Percentiles rank a stretch among this genome's conserved stretches.
Conservation (phyloP, 2,329 filamentous ascomycete species). For the Monosporascus sp. region DNA sequence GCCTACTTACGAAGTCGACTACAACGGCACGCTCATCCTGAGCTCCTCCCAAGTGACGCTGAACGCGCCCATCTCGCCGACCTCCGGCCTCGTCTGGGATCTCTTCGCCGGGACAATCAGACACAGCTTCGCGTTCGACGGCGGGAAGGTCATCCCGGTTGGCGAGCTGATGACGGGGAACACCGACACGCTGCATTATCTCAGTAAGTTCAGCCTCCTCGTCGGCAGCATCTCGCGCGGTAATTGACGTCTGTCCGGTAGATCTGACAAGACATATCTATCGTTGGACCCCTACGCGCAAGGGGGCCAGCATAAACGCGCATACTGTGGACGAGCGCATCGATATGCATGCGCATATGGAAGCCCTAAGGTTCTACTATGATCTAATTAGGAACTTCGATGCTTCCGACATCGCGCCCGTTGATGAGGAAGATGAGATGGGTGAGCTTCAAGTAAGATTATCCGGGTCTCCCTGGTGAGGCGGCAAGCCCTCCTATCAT, state of each 20-base stretch:
- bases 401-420: constrained; percentile 14
- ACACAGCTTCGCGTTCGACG: constrained; percentile 29
- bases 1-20: constrained; percentile 32
- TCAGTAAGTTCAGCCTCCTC: constrained; percentile 19
- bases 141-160: constrained; percentile 29
- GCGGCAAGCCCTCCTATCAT: too few relatives aligned
- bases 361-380: constrained; percentile 33
- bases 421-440: constrained; percentile 2
- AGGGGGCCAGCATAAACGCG: constrained; percentile 24
- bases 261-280: constrained; percentile 32
- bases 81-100: constrained; percentile 24
- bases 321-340: constrained; percentile 35
- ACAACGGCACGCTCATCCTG: constrained; percentile 34
- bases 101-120: constrained; percentile 27
- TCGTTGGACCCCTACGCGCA: constrained; percentile 31
- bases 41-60: constrained; percentile 26
- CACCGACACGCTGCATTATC: constrained; percentile 31
- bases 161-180: constrained; percentile 33
- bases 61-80: constrained; percentile 32
- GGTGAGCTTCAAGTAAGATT: constrained; percentile 14
- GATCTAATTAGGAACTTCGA: constrained; percentile 33
- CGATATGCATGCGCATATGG: constrained; percentile 33
- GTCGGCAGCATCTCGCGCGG: not conserved
- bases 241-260: constrained; percentile 9
- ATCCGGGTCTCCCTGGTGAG: too few relatives aligned